These are phyloP conservation scores for Mycena amicta DNA, from an alignment of 768 basidiomycete species.

Conservation along the genomic window DNA sequence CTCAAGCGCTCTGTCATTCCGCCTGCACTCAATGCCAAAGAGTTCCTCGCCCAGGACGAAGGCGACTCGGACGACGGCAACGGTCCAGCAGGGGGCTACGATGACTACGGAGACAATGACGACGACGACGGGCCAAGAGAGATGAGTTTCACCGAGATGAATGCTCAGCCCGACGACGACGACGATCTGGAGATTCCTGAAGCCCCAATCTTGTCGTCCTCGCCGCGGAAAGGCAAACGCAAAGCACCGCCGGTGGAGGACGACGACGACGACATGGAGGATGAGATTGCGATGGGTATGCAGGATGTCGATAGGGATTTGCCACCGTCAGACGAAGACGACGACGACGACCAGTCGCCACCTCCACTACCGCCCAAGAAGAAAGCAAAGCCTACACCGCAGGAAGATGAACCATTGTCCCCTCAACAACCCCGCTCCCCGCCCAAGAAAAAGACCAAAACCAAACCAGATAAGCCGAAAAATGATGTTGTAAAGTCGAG, in stretches of 20 bases:
- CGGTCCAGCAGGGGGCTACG: conserved; percentile 15
- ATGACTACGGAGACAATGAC: conserved; percentile 42
- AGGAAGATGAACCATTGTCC: neutral
- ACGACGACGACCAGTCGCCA: conserved; percentile 28
- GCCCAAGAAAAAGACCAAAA: conserved; percentile 2
- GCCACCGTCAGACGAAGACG: conserved; percentile 33
- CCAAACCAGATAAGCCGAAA: conserved; percentile 6
- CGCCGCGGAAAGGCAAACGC: conserved; percentile 44
- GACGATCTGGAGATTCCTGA: neutral
- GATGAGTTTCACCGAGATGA: neutral
- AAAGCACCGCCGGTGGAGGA: conserved; percentile 40
- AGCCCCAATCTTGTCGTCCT: conserved; percentile 14
- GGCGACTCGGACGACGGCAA: conserved; percentile 24
- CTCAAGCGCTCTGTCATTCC: neutral
- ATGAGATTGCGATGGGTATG: conserved; percentile 45
- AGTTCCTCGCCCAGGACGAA: conserved; percentile 26
- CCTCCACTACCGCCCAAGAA: conserved; percentile 31
- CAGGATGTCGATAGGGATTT: conserved; percentile 16
- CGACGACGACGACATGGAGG: conserved; percentile 42
- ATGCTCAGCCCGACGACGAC: neutral
- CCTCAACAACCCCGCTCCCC: neutral
- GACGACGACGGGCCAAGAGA: conserved; percentile 35
- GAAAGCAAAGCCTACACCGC: conserved; percentile 28
- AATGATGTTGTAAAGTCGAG: neutral
- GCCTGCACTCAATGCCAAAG: conserved; percentile 35